phyloP scores from a whole-genome alignment of 805 yeast species.

The Zygoascus flipseniorum region DNA sequence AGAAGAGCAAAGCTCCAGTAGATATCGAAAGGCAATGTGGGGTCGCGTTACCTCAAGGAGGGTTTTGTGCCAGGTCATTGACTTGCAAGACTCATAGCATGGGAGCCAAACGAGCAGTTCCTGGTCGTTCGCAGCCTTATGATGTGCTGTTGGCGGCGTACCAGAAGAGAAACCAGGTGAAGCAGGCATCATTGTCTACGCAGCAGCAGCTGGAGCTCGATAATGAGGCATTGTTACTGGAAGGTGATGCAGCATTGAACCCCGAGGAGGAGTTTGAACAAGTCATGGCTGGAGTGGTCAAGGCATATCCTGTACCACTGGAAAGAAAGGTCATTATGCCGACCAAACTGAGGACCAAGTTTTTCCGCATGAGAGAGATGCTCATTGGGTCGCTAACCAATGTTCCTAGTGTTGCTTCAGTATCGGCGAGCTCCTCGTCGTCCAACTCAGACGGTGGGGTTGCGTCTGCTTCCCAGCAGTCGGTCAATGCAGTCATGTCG shows the following conservation, averaged over 20 bases:
- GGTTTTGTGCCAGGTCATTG: conserved; percentile 78
- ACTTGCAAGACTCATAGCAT: conserved; percentile 91
- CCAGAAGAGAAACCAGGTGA: conserved; percentile 81
- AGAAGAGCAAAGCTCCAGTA: conserved; percentile 67
- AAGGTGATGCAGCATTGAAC: conserved; percentile 39
- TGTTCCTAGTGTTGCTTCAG: conserved; percentile 42
- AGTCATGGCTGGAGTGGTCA: conserved; percentile 75
- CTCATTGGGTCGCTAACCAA: conserved; percentile 69
- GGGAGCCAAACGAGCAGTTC: conserved; percentile 90
- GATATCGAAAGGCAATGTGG: conserved; percentile 92
- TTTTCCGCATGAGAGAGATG: conserved; percentile 78
- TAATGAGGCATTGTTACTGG: conserved; percentile 22
- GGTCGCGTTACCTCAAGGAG: conserved; percentile 79
- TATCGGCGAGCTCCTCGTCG: conserved; percentile 4
- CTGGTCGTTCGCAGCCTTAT: conserved; percentile 80
- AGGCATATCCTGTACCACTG: conserved; percentile 71
- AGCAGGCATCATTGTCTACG: conserved; percentile 46
- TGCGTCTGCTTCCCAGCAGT: conserved; percentile 7
- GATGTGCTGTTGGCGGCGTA: conserved; percentile 78
- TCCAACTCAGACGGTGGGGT: background rate
- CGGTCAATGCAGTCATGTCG: conserved; percentile 22
- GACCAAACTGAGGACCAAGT: conserved; percentile 54
- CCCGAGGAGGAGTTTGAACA: conserved; percentile 89
- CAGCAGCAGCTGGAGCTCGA: conserved; percentile 28
- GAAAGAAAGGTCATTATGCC: conserved; percentile 65